Evolutionary conservation across 768 basidiomycete genomes (phyloP), one percentile per base, ranked within the genome.

Genomic region (Trametes coccinea): DNA sequence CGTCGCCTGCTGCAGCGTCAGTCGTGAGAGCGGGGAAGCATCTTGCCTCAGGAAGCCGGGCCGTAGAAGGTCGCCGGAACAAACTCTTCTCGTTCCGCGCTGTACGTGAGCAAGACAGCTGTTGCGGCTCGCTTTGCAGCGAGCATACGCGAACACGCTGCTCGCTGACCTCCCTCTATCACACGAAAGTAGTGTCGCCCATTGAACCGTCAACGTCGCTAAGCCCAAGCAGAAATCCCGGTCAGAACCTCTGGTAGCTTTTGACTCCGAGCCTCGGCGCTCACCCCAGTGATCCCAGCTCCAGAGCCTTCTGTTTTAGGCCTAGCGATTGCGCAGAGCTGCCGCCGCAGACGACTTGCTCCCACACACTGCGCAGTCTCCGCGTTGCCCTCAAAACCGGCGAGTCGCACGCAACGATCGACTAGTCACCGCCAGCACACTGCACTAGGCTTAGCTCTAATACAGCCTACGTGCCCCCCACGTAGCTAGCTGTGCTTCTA

Each of bases 61-160:
- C 57, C 57, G 57, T 59, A 59, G 13, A 33, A 44, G 49, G 57
- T 51, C 40, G 41, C 57, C 57, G 57, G 57, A 59, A 51, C 57
- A 59, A 45, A 11, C 17, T 40, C 49, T 59, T 44, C 41, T 29
- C 50, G 14, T 27, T 5, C 39, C 17, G 39, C 17, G 39, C 51
- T 52, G 57, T 59, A 59, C 57, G 57, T 59, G 49, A 51, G 17
- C 41, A 44, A 59, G 49, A 59, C 49, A 2, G 34, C 41, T 10
- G 47, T 50, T 8, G 10, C 47, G 49, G 57, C 49, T 34, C 41
- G 17, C 31, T 16, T 16, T 22, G 27, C 43, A 27, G 30, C 9
- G 14, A 17, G 39, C 22, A 22, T 22, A 22, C 22, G 22, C 22
- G 22, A 22, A 22, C 56, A 58, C 29, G 47, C 30, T 3, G 47